Evolutionary conservation across 2,329 filamentous ascomycete genomes (phyloP).

Genomic region (Beauveria australis): DNA sequence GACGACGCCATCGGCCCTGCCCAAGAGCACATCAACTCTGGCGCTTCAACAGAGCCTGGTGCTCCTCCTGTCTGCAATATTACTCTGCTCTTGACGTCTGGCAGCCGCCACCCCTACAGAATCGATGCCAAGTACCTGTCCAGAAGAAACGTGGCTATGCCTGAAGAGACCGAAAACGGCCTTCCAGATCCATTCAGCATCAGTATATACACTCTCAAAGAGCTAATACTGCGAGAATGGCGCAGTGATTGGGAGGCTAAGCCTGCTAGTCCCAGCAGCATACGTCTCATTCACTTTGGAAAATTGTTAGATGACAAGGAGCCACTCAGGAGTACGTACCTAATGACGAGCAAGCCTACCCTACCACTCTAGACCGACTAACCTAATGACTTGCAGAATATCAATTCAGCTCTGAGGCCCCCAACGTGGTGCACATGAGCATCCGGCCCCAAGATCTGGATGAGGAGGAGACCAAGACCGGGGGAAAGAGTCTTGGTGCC

Average conservation of each 20-base stretch:
- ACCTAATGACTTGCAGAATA: slow-evolving; percentile 51
- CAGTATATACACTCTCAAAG: slow-evolving; percentile 88
- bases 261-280: slow-evolving; percentile 79
- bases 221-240: slow-evolving; percentile 91
- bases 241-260: slow-evolving; percentile 82
- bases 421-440: slow-evolving; percentile 93
- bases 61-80: slow-evolving; percentile 54
- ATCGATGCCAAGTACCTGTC: slow-evolving; percentile 80
- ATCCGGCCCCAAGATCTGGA: slow-evolving; percentile 81
- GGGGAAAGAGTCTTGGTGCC: slow-evolving; percentile 42
- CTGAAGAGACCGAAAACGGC: slow-evolving; percentile 52
- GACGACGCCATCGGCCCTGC: slow-evolving; percentile 35
- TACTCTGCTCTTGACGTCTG: slow-evolving; percentile 72
- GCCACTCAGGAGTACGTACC: slow-evolving; percentile 64
- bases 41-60: slow-evolving; percentile 23
- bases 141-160: slow-evolving; percentile 70
- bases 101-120: slow-evolving; percentile 80
- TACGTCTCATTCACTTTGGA: slow-evolving; percentile 86
- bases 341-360: slow-evolving; percentile 6
- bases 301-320: slow-evolving; percentile 86
- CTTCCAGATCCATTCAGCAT: slow-evolving; percentile 75
- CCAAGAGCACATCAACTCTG: slow-evolving; percentile 32
- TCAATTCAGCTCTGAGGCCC: slow-evolving; percentile 62
- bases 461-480: slow-evolving; percentile 66
- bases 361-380: neutral